phyloP scores from a whole-genome alignment of 371 early-diverging fungal species.

The Rhizomucor pusillus region DNA sequence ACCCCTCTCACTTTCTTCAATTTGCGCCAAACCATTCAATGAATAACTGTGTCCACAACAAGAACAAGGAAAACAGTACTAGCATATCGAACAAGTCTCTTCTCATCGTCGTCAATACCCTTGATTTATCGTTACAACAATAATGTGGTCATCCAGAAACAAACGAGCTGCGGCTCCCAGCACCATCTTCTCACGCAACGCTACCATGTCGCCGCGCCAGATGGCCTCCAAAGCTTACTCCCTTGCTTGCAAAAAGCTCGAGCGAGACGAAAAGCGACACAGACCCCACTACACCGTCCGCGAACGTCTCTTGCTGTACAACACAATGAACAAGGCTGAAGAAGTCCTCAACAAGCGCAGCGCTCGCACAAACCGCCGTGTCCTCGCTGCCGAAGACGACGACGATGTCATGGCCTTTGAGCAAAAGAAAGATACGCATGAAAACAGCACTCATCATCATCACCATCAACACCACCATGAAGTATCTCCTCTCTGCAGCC shows the following conservation, averaged over 20 bases:
- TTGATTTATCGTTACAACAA: too few species aligned
- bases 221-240: slow-evolving; percentile 42
- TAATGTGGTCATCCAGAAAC: background rate
- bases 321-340: slow-evolving; percentile 42
- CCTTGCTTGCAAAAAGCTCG: slow-evolving; percentile 40
- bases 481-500: background rate
- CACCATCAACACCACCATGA: background rate
- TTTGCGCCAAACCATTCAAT: too few species aligned
- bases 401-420: slow-evolving; percentile 14
- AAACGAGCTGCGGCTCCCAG: slow-evolving; percentile 9
- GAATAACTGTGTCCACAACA: too few species aligned
- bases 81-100: too few species aligned
- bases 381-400: slow-evolving; percentile 45
- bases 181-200: slow-evolving; percentile 10
- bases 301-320: slow-evolving; percentile 36
- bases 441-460: background rate
- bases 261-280: slow-evolving; percentile 38
- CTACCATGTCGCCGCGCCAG: slow-evolving; percentile 38
- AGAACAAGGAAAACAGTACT: too few species aligned
- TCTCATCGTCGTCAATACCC: too few species aligned
- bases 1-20: too few species aligned
- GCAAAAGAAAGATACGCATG: background rate
- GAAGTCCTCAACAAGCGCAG: slow-evolving; percentile 35
- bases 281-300: slow-evolving; percentile 38
- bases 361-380: slow-evolving; percentile 41